Conservation (phyloP, 2,329 filamentous ascomycete genomes). For the Escovopsis weberi region DNA sequence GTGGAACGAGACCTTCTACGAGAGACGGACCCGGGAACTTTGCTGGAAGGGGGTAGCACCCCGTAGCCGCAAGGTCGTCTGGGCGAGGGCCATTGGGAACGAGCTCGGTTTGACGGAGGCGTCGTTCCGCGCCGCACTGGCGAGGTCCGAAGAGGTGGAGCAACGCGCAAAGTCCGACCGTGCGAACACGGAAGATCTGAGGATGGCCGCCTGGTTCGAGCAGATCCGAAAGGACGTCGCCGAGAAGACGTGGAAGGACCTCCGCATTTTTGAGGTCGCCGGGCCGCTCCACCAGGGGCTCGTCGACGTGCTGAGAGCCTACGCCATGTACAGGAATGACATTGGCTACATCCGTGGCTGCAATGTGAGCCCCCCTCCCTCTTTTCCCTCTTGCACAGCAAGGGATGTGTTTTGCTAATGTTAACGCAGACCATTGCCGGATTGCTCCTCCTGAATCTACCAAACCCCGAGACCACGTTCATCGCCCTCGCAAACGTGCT, state of each 20-base stretch:
- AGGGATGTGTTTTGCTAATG: constrained; percentile 1
- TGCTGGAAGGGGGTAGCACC: constrained; percentile 74
- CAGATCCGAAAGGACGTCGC: constrained; percentile 50
- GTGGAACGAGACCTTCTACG: constrained; percentile 56
- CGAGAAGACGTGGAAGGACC: constrained; percentile 51
- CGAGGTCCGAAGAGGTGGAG: constrained; percentile 50
- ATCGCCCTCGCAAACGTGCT: constrained; percentile 61
- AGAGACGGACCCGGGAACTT: constrained; percentile 56
- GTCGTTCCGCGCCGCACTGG: constrained; percentile 57
- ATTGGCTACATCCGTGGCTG: constrained; percentile 64
- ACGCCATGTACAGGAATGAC: constrained; percentile 69
- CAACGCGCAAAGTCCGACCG: constrained; percentile 36
- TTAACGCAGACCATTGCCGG: constrained; percentile 51
- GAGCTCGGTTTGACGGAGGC: constrained; percentile 51
- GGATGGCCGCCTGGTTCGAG: constrained; percentile 45
- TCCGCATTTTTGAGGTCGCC: constrained; percentile 55
- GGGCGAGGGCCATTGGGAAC: constrained; percentile 59
- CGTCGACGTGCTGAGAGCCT: constrained; percentile 61
- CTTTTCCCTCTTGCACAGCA: constrained; percentile 1
- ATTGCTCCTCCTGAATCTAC: constrained; percentile 57
- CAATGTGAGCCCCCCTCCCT: constrained; percentile 41
- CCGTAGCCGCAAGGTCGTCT: constrained; percentile 52
- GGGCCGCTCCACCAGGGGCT: constrained; percentile 54
- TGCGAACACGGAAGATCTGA: constrained; percentile 37
- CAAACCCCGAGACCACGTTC: constrained; percentile 49